Evolutionary conservation across 768 basidiomycete species (phyloP).

Genomic region (Gloeophyllum trabeum): DNA sequence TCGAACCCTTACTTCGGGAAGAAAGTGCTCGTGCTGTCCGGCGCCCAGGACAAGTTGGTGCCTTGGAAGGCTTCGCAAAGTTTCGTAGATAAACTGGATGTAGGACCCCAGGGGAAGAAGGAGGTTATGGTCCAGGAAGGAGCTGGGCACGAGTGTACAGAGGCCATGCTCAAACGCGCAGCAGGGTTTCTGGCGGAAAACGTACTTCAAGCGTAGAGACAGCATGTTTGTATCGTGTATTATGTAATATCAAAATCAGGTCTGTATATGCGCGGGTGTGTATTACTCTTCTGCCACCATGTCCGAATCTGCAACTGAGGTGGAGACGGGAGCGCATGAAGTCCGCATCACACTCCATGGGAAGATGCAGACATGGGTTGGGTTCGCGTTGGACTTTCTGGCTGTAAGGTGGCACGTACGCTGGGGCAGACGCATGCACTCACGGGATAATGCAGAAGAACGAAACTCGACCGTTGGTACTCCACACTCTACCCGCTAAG

Average conservation of each 20-base stretch:
- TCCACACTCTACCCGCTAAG: background rate
- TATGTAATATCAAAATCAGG: too few species aligned
- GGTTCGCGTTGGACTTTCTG: constrained; percentile 24
- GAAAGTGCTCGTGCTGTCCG: constrained; percentile 49
- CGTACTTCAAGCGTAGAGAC: constrained; percentile 1
- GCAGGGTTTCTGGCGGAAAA: constrained; percentile 11
- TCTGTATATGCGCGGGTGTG: too few species aligned
- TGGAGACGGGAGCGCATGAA: constrained; percentile 13
- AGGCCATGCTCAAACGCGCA: constrained; percentile 22
- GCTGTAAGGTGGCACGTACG: constrained; percentile 12
- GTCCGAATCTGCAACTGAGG: too few species aligned
- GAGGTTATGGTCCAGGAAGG: constrained; percentile 17
- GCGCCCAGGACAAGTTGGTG: constrained; percentile 23
- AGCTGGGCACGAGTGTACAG: constrained; percentile 23
- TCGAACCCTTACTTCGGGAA: constrained; percentile 59
- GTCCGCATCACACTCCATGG: constrained; percentile 26
- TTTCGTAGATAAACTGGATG: constrained; percentile 19
- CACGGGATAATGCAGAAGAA: background rate
- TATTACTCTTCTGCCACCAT: too few species aligned
- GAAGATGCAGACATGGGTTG: constrained; percentile 22
- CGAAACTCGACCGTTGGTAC: background rate
- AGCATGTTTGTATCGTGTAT: too few species aligned
- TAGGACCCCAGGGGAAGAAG: constrained; percentile 18
- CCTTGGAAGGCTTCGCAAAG: constrained; percentile 17
- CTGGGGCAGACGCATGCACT: background rate